Conservation (phyloP, 257 asterid genomes). For the Catharanthus roseus region DNA sequence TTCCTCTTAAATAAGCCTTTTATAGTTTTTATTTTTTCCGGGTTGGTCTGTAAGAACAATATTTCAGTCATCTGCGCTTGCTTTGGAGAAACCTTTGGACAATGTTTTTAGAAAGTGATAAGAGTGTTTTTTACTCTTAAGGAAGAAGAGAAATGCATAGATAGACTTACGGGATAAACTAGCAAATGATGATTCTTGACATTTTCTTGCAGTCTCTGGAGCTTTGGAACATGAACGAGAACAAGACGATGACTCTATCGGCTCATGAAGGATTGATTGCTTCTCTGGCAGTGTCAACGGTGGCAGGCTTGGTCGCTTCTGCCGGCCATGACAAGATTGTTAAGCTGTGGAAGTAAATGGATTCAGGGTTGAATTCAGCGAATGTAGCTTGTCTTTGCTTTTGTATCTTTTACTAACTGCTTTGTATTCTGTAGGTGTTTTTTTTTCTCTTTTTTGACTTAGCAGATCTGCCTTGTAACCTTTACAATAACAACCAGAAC, state of each 20-base stretch:
- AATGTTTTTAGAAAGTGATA: no score
- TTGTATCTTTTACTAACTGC: background rate
- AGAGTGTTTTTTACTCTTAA: no score
- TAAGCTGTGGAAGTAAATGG: slow-evolving; percentile 53
- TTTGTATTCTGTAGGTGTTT: no score
- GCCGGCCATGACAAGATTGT: slow-evolving; percentile 86
- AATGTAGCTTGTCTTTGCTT: background rate
- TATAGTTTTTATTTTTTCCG: no score
- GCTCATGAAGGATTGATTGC: slow-evolving; percentile 83
- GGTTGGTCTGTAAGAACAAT: no score
- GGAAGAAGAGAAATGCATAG: no score
- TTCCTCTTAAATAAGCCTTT: background rate
- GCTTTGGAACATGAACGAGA: slow-evolving; percentile 85
- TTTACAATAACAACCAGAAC: background rate
- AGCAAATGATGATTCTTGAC: background rate
- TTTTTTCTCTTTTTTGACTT: background rate
- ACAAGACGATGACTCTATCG: slow-evolving; percentile 71
- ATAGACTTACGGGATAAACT: no score
- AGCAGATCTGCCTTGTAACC: background rate
- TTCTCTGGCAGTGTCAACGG: slow-evolving; percentile 69
- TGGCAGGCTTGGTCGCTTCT: slow-evolving; percentile 78
- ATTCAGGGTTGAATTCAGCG: background rate
- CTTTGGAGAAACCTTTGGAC: no score
- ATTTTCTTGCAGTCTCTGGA: slow-evolving; percentile 59
- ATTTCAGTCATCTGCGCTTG: no score